Percentiles rank a stretch among this genome's conserved stretches.
Conservation (phyloP, 2,329 filamentous ascomycete species). For the Phyllosticta citrichinensis region DNA sequence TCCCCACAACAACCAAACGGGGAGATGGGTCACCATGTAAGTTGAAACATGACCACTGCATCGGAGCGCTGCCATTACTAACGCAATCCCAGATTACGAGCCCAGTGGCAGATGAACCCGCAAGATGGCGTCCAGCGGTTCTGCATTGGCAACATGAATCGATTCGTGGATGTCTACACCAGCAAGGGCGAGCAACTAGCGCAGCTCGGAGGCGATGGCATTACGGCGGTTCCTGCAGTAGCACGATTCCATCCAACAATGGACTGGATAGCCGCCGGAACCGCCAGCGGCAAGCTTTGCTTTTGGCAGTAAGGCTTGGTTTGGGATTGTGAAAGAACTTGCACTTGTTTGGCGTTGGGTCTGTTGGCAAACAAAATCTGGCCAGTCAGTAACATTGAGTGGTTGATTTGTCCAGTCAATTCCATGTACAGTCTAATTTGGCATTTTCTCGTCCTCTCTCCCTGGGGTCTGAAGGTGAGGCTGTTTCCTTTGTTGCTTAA, state of each 20-base stretch:
- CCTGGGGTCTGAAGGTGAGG: too few species aligned
- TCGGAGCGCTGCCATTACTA: neutral
- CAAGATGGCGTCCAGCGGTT: conserved; percentile 75
- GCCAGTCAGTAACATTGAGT: neutral
- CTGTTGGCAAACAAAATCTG: neutral
- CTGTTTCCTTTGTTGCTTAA: too few species aligned
- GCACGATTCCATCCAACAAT: conserved; percentile 78
- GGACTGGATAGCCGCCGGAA: conserved; percentile 90
- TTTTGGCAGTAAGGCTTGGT: conserved; percentile 61
- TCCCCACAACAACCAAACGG: conserved; percentile 90
- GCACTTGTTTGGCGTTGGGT: neutral
- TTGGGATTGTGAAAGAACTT: neutral
- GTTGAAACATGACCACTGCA: conserved; percentile 21
- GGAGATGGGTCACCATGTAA: conserved; percentile 80
- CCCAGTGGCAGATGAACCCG: conserved; percentile 83
- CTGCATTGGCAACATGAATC: conserved; percentile 93
- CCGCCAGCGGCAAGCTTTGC: conserved; percentile 82
- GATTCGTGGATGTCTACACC: conserved; percentile 87
- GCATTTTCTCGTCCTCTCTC: neutral
- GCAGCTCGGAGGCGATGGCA: conserved; percentile 77
- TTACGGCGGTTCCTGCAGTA: conserved; percentile 89
- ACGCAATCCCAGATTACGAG: conserved; percentile 39
- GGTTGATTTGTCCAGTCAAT: neutral
- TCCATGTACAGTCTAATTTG: neutral
- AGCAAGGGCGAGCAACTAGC: conserved; percentile 76